Percentiles rank a stretch among this genome's conserved stretches.
phyloP scores from a whole-genome alignment of 2,329 filamentous ascomycete species.

The Coleophoma eucalyptorum region DNA sequence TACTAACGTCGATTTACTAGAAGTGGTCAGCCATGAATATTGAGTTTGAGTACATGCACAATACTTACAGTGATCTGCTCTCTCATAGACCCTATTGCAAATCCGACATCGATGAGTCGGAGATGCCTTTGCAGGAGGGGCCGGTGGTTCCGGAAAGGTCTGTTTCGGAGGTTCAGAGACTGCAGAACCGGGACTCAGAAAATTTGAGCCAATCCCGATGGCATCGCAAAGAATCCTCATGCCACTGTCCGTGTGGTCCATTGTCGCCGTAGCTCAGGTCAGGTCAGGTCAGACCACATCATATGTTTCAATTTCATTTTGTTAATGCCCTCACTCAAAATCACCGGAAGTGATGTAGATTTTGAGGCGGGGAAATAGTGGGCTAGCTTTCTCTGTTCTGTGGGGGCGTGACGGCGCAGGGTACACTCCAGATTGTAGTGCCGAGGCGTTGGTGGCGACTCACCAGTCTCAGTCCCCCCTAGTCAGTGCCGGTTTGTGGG shows the following conservation, averaged over 20 bases:
- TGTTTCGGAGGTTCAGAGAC: neutral
- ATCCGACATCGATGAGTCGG: constrained; percentile 10
- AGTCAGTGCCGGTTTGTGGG: too few relatives aligned
- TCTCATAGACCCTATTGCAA: constrained; percentile 14
- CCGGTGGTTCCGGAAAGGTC: neutral
- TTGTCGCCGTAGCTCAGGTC: neutral
- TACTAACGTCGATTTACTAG: constrained; percentile 1
- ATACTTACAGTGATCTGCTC: constrained; percentile 11
- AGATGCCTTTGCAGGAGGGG: neutral
- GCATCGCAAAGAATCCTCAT: constrained; percentile 1
- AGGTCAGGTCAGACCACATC: neutral
- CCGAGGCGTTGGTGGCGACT: too few relatives aligned
- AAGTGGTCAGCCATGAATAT: neutral
- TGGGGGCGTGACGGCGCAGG: too few relatives aligned
- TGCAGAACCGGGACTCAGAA: neutral
- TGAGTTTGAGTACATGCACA: neutral
- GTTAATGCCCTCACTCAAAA: too few relatives aligned
- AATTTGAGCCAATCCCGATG: neutral
- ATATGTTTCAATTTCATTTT: neutral
- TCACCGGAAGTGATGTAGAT: too few relatives aligned
- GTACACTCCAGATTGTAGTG: too few relatives aligned
- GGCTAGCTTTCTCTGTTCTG: too few relatives aligned
- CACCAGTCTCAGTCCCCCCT: too few relatives aligned
- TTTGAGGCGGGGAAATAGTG: too few relatives aligned
- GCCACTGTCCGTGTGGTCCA: neutral